phyloP scores from a whole-genome alignment of 768 basidiomycete genomes.

The Lactarius sanguifluus region DNA sequence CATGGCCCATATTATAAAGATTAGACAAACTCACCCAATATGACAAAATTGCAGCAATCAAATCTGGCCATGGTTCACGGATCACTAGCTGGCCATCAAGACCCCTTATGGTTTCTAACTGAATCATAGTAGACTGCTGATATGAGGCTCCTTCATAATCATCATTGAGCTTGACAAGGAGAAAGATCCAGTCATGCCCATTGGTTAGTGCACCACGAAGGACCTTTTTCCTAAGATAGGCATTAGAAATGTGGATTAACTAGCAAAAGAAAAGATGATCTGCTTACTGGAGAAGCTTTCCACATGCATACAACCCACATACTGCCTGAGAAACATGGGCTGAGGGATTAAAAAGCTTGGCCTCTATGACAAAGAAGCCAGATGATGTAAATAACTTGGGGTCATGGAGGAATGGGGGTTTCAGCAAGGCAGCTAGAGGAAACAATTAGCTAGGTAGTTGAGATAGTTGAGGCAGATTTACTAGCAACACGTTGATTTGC shows the following conservation, averaged over 20 bases:
- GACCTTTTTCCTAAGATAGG: background rate
- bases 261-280: background rate
- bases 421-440: background rate
- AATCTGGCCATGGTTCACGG: no score
- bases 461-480: conserved; percentile 7
- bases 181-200: no score
- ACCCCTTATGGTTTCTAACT: no score
- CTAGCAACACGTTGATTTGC: background rate
- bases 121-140: no score
- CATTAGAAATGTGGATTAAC: background rate
- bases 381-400: background rate
- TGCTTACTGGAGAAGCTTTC: conserved; percentile 8
- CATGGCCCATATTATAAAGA: no score
- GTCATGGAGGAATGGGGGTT: background rate
- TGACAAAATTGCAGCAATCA: no score
- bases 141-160: no score
- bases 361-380: conserved; percentile 5
- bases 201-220: no score
- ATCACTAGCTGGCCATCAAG: no score
- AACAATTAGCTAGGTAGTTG: background rate
- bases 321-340: conserved; percentile 3
- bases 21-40: no score
- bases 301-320: conserved; percentile 5
- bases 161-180: no score
- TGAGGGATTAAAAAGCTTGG: background rate